A percentile compares a stretch with the other conserved stretches of the same genome.
These are phyloP conservation scores for Apiospora marii DNA, from an alignment of 2,329 filamentous ascomycete genomes.

Conservation along the genomic window DNA sequence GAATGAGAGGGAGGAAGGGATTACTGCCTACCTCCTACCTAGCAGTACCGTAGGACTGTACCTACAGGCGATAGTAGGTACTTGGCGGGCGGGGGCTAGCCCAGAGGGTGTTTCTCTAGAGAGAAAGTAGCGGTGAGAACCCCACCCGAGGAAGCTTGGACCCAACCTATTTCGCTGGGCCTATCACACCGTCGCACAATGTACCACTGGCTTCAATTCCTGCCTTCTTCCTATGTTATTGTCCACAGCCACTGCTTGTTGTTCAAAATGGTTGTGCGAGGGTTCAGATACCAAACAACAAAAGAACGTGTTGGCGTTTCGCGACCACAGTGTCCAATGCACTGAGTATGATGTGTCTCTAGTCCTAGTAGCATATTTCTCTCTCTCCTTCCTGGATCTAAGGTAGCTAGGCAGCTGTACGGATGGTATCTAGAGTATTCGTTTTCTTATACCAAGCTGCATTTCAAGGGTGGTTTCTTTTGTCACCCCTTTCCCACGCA, in stretches of 20 bases:
- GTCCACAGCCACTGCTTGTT: background rate
- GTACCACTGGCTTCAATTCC: background rate
- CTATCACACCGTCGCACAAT: conserved; percentile 22
- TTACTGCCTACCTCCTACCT: background rate
- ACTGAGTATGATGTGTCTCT: background rate
- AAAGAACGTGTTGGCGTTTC: conserved; percentile 14
- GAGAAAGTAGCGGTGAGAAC: conserved; percentile 30
- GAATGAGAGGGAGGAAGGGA: conserved; percentile 11
- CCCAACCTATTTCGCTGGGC: conserved; percentile 26
- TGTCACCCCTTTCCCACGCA: background rate
- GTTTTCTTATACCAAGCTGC: background rate
- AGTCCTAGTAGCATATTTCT: background rate
- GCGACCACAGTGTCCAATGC: background rate
- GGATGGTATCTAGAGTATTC: background rate
- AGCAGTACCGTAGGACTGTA: background rate
- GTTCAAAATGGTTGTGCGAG: conserved; percentile 9
- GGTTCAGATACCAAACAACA: conserved; percentile 7
- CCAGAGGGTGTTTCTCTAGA: background rate
- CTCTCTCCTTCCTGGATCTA: background rate
- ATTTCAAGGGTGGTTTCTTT: background rate
- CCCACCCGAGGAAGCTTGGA: conserved; percentile 26
- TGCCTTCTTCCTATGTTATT: background rate
- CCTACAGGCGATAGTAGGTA: background rate
- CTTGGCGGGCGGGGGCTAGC: conserved; percentile 9
- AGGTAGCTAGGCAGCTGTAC: background rate